Evolutionary conservation across 2,329 filamentous ascomycete species (phyloP), one percentile per base, ranked within the genome.

Genomic region (Fusarium virguliforme): DNA sequence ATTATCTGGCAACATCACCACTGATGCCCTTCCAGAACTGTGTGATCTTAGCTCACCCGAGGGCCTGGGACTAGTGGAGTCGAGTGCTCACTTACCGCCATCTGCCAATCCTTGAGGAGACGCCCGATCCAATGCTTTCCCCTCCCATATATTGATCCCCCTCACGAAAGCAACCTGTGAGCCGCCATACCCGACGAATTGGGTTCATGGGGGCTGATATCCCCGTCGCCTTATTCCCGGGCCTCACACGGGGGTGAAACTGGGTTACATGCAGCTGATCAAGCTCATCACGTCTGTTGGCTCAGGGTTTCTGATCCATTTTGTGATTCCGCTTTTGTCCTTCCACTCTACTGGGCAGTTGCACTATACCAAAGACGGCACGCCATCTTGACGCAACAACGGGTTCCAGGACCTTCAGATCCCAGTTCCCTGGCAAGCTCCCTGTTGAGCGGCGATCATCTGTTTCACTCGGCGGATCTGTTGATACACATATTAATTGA

Each of bases 311-410:
- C 40, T 37, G 43, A 57, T 54, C 61, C 32, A 12, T 35, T 15
- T 46, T 30, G 12, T 30, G 46, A 65, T 63, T 50, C 53, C 61
- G 37, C 43, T 65, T 66, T 48, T 66, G 18, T 51, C 41, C 38
- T 43, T 15, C 55, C 43, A 54, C 53, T 34, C 37, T 18, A 41
- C 24, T 28, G n/a, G 15, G 10, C 24, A 18, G 26, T 40, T 28
- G 9, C 26, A 34, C 18, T 55, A 28, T 38, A 43, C 4, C 26
- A 28, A 15, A 57, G 54, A 43, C 22, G 37, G 22, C 18, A 30
- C 18, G 18, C 54, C 38, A 57, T 24, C 28, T 28, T n/a, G 32
- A 15, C 28, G 38, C 38, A 18, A 32, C 12, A 6, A 34, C 15
- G 18, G n/a, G 8, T 37, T 50, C 30, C 15, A 24, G 13, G 26